These are phyloP conservation scores for Xerocomus cyaneibrunnescens DNA, from an alignment of 1,284 basidiomycete genomes.

Conservation along the genomic window DNA sequence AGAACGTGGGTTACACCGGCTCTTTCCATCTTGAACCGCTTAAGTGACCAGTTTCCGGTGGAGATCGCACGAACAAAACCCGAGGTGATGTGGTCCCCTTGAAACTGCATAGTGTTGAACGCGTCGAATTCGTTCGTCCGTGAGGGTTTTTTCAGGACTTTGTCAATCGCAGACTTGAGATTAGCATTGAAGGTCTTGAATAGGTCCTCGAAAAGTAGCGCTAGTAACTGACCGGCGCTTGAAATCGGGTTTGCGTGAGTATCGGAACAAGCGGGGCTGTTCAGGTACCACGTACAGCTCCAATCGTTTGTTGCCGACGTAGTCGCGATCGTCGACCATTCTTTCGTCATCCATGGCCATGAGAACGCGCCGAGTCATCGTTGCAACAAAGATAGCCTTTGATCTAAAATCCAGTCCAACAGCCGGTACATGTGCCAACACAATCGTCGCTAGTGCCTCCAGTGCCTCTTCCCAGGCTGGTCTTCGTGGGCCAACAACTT, in stretches of 20 bases:
- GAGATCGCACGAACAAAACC: slow-evolving; percentile 98
- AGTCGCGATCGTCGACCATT: slow-evolving; percentile 98
- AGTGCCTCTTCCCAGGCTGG: slow-evolving; percentile 93
- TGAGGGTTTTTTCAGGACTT: slow-evolving; percentile 95
- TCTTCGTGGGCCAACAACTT: slow-evolving; percentile 76
- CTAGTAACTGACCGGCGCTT: slow-evolving; percentile 95
- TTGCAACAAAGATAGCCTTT: slow-evolving; percentile 97
- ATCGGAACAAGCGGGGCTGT: slow-evolving; percentile 5
- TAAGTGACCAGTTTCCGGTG: slow-evolving; percentile 98
- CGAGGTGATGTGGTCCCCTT: slow-evolving; percentile 92
- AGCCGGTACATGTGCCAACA: slow-evolving; percentile 96
- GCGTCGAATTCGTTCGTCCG: slow-evolving; percentile 96
- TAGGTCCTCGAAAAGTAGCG: slow-evolving; percentile 94
- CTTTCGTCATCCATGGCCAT: slow-evolving; percentile 97
- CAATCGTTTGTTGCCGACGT: slow-evolving; percentile 98
- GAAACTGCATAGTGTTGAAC: slow-evolving; percentile 90
- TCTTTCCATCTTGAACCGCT: slow-evolving; percentile 99
- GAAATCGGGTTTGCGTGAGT: slow-evolving; percentile 33
- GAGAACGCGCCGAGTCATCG: slow-evolving; percentile 95
- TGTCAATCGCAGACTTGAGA: slow-evolving; percentile 95
- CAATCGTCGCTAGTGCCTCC: slow-evolving; percentile 95
- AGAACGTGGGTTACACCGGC: slow-evolving; percentile 99
- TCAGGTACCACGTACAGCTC: slow-evolving; percentile 71
- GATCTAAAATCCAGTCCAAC: slow-evolving; percentile 88
- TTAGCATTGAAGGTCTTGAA: slow-evolving; percentile 99